These are phyloP conservation scores for Linanthus parryae DNA, from an alignment of 148 eudicot genomes.

Conservation along the genomic window DNA sequence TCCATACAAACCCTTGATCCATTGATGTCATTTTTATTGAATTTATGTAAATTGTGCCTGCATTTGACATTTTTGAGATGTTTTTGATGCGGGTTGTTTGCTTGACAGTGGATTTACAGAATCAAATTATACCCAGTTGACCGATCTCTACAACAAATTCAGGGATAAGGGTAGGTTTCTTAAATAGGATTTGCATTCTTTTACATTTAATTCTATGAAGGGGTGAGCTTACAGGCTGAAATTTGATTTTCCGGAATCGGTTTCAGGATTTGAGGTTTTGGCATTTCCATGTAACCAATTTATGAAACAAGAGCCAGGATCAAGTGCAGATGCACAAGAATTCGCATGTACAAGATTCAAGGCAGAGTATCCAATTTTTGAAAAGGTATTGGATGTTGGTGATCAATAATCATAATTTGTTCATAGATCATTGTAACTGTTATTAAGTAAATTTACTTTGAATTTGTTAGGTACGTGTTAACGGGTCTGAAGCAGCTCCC, in stretches of 20 bases:
- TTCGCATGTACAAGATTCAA: conserved; percentile 78
- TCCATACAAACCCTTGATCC: background rate
- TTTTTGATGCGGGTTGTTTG: conserved; percentile 11
- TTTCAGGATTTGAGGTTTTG: conserved; percentile 79
- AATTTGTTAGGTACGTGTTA: too few relatives aligned
- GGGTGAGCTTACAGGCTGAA: too few relatives aligned
- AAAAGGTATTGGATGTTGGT: conserved; percentile 42
- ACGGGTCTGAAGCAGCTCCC: too few relatives aligned
- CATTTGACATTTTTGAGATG: background rate
- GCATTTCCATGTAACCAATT: conserved; percentile 97
- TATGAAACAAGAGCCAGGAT: conserved; percentile 79
- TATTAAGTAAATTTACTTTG: too few relatives aligned
- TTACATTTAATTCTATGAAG: too few relatives aligned
- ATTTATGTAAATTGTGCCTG: background rate
- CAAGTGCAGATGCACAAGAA: conserved; percentile 57
- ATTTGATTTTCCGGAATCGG: too few relatives aligned
- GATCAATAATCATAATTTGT: too few relatives aligned
- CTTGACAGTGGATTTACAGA: conserved; percentile 77
- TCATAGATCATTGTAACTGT: too few relatives aligned
- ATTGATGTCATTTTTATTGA: conserved; percentile 1
- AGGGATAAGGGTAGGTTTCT: conserved; percentile 83
- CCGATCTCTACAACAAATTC: conserved; percentile 56
- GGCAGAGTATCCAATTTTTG: conserved; percentile 85
- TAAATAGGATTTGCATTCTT: too few relatives aligned
- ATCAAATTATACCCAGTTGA: conserved; percentile 69